Conservation (phyloP, 306 rosid genomes). For the Erythrophleum fordii region DNA sequence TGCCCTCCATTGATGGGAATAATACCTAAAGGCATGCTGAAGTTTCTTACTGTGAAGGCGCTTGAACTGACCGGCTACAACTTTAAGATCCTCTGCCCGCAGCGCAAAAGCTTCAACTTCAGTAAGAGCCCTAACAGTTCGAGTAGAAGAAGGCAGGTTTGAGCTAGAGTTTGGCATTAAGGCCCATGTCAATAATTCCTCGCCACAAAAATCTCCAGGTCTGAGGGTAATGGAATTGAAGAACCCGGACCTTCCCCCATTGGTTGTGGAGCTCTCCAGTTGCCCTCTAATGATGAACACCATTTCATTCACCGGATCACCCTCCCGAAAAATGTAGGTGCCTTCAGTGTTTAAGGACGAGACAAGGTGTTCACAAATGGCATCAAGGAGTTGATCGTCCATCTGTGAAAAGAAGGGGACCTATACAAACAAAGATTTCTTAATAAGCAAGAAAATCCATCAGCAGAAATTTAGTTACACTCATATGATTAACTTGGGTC, state of each 20-base stretch:
- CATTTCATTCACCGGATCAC: conserved; percentile 87
- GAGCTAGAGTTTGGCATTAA: conserved; percentile 76
- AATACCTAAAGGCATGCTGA: conserved; percentile 67
- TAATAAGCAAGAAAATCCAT: background rate
- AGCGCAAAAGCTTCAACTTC: conserved; percentile 91
- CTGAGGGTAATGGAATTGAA: conserved; percentile 84
- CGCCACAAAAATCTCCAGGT: conserved; percentile 88
- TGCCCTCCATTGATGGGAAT: conserved; percentile 87
- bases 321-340: conserved; percentile 73
- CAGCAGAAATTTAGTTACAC: background rate
- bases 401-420: conserved; percentile 95
- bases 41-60: conserved; percentile 82
- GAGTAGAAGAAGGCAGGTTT: conserved; percentile 81
- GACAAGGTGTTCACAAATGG: conserved; percentile 85
- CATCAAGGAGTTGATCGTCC: conserved; percentile 96
- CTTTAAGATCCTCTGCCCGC: conserved; percentile 78
- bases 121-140: conserved; percentile 69
- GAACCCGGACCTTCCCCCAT: conserved; percentile 83
- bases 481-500: background rate
- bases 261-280: conserved; percentile 88
- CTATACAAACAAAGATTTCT: conserved; percentile 42
- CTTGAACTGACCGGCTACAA: conserved; percentile 82
- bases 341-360: conserved; percentile 79
- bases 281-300: conserved; percentile 83
- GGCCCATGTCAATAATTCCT: conserved; percentile 92